phyloP scores from a whole-genome alignment of 148 eudicot genomes.

The Rhododendron ovatum region DNA sequence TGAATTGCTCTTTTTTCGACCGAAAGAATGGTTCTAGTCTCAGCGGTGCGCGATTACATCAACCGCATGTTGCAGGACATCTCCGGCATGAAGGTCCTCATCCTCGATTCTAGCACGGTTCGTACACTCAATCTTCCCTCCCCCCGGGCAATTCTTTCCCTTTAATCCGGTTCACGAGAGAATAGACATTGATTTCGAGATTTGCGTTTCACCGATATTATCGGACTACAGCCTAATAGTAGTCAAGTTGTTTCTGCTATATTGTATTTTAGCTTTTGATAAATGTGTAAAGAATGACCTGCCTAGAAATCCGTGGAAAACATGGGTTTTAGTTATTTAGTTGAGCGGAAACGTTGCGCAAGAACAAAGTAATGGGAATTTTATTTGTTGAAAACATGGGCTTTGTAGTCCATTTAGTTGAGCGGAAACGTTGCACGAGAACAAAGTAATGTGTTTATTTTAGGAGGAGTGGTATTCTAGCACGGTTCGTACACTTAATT shows the following conservation, averaged over 20 bases:
- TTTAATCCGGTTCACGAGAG: background rate
- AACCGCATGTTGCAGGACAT: slow-evolving; percentile 89
- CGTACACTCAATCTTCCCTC: background rate
- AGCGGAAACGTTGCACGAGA: too few relatives aligned
- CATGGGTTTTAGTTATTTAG: too few relatives aligned
- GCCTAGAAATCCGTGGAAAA: too few relatives aligned
- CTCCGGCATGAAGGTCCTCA: slow-evolving; percentile 95
- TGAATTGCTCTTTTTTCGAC: background rate
- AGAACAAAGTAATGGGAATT: background rate
- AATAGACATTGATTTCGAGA: background rate
- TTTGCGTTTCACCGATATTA: background rate
- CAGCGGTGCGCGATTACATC: slow-evolving; percentile 77
- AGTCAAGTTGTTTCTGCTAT: too few relatives aligned
- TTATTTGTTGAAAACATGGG: background rate
- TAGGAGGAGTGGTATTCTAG: too few relatives aligned
- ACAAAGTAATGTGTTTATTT: too few relatives aligned
- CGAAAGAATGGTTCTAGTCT: slow-evolving; percentile 58
- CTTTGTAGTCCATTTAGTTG: too few relatives aligned
- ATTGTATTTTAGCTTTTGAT: too few relatives aligned
- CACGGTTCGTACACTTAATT: too few relatives aligned
- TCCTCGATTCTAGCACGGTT: slow-evolving; percentile 88
- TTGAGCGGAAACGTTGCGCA: too few relatives aligned
- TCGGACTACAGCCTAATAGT: too few relatives aligned
- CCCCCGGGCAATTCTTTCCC: background rate
- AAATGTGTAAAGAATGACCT: too few relatives aligned